phyloP scores from a whole-genome alignment of 2,329 filamentous ascomycete genomes.

The Aspergillus versicolor region DNA sequence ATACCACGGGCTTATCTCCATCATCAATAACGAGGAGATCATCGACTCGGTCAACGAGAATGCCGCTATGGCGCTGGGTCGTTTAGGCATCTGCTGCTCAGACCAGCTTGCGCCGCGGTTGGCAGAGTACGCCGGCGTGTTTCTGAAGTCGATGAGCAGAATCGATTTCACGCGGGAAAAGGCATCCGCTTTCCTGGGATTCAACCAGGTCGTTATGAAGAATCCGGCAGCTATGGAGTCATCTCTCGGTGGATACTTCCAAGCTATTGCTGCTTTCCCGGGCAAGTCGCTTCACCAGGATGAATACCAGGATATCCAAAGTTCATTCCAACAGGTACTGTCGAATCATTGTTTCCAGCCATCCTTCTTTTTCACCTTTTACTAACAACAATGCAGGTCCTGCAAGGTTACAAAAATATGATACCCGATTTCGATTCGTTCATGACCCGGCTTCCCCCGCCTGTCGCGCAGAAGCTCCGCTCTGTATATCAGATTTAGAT shows the following conservation, averaged over 20 bases:
- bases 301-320: slow-evolving; percentile 60
- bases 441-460: slow-evolving; percentile 41
- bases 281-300: slow-evolving; percentile 63
- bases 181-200: slow-evolving; percentile 87
- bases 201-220: slow-evolving; percentile 76
- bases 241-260: slow-evolving; percentile 77
- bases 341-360: neutral
- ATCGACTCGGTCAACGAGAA: slow-evolving; percentile 89
- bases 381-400: slow-evolving; percentile 29
- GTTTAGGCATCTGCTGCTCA: slow-evolving; percentile 77
- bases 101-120: slow-evolving; percentile 77
- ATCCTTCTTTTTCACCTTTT: neutral
- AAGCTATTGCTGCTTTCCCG: slow-evolving; percentile 72
- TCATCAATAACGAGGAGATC: slow-evolving; percentile 80
- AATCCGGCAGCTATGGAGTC: slow-evolving; percentile 94
- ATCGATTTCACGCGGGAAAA: slow-evolving; percentile 92
- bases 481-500: slow-evolving; percentile 43
- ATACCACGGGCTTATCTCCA: slow-evolving; percentile 73
- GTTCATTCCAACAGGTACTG: slow-evolving; percentile 71
- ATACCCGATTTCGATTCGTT: slow-evolving; percentile 50
- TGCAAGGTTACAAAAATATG: slow-evolving; percentile 49
- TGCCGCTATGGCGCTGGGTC: slow-evolving; percentile 85
- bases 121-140: slow-evolving; percentile 75
- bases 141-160: slow-evolving; percentile 77
- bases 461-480: slow-evolving; percentile 43